A percentile compares a stretch with the other conserved stretches of the same genome.
These are phyloP conservation scores for Dactylis glomerata DNA, from an alignment of 176 grass and related monocot genomes.

Conservation along the genomic window DNA sequence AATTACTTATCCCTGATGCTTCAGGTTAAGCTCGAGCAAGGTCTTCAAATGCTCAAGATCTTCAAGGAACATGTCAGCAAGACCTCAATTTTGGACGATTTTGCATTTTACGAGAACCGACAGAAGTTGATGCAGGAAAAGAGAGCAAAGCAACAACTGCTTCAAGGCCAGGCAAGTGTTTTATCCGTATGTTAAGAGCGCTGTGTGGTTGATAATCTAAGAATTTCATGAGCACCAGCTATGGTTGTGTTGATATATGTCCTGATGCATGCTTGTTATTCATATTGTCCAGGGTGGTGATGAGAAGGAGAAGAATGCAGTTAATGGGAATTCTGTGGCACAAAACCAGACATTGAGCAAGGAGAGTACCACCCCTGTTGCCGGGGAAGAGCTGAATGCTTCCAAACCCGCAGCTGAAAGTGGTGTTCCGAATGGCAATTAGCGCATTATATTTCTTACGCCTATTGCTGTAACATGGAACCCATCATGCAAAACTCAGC, in stretches of 20 bases:
- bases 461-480: slow-evolving; percentile 5
- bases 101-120: slow-evolving; percentile 88
- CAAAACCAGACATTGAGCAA: slow-evolving; percentile 54
- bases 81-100: slow-evolving; percentile 90
- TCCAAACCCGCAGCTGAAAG: slow-evolving; percentile 44
- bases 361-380: slow-evolving; percentile 36
- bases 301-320: slow-evolving; percentile 58
- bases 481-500: background rate
- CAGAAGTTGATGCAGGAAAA: slow-evolving; percentile 93
- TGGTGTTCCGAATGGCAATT: slow-evolving; percentile 37
- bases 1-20: slow-evolving; percentile 10
- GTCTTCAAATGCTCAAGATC: slow-evolving; percentile 87
- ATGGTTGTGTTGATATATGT: background rate
- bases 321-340: slow-evolving; percentile 23
- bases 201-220: background rate
- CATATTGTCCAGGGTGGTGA: slow-evolving; percentile 33
- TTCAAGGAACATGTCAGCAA: slow-evolving; percentile 84
- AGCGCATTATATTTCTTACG: slow-evolving; percentile 21
- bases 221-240: background rate
- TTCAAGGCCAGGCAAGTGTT: slow-evolving; percentile 71
- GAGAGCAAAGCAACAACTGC: slow-evolving; percentile 62
- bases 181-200: background rate
- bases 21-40: slow-evolving; percentile 95
- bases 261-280: slow-evolving; percentile 27
- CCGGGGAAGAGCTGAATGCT: slow-evolving; percentile 2